Conservation (phyloP, 176 grass and related monocot species). For the Saccharum spontaneum region DNA sequence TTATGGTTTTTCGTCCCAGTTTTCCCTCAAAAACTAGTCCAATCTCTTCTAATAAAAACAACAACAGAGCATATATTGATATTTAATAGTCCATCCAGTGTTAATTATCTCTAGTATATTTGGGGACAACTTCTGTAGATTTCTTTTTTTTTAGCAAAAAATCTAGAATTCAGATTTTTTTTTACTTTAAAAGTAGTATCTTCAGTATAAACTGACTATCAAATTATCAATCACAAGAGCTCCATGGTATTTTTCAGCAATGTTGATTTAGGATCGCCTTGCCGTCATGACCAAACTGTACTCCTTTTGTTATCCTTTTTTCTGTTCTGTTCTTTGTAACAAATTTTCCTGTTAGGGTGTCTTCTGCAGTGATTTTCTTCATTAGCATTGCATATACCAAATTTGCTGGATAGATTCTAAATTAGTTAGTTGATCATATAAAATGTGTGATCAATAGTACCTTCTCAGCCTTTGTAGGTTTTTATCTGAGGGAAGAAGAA, state of each 20-base stretch:
- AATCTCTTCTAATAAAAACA: too few species aligned
- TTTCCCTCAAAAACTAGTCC: too few species aligned
- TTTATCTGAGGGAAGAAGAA: conserved; percentile 26
- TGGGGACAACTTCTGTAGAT: not conserved
- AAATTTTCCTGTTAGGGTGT: not conserved
- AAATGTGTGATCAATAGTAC: conserved; percentile 3
- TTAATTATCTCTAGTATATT: not conserved
- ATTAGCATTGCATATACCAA: not conserved
- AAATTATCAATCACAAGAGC: not conserved
- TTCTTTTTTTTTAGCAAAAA: not conserved
- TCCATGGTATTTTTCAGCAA: not conserved
- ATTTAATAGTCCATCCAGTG: not conserved
- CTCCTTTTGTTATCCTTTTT: not conserved
- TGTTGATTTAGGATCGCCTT: not conserved
- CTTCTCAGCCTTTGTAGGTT: conserved; percentile 26
- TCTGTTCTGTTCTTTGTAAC: not conserved
- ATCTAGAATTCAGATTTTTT: not conserved
- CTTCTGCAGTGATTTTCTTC: not conserved
- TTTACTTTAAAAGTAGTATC: not conserved
- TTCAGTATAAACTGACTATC: not conserved
- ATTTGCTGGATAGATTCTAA: conserved; percentile 3
- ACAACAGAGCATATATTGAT: not conserved
- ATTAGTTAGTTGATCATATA: not conserved
- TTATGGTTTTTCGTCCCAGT: too few species aligned
- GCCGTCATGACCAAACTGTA: not conserved